Evolutionary conservation across 2,329 filamentous ascomycete species (phyloP).

Genomic region (Exophiala spinifera): DNA sequence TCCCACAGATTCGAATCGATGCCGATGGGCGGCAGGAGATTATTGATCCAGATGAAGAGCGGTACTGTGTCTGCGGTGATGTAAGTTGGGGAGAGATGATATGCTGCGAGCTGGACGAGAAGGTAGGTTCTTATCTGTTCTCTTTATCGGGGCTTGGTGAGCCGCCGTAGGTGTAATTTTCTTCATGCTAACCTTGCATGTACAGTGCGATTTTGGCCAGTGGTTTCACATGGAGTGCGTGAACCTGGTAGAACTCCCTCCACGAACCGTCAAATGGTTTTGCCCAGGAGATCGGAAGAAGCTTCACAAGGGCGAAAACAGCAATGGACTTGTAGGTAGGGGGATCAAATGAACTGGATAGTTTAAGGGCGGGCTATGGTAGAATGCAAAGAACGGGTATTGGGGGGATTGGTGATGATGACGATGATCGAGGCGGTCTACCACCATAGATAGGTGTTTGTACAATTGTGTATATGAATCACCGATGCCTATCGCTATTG

Average conservation of each 20-base stretch:
- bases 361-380: background rate
- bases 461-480: too few species aligned
- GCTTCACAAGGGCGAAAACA: constrained; percentile 38
- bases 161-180: background rate
- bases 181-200: constrained; percentile 2
- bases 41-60: constrained; percentile 60
- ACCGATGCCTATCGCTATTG: too few species aligned
- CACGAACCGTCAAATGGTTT: constrained; percentile 63
- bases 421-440: too few species aligned
- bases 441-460: too few species aligned
- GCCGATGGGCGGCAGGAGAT: constrained; percentile 48
- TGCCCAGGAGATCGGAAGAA: constrained; percentile 60
- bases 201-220: constrained; percentile 59
- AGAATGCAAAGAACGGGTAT: background rate
- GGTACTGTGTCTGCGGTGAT: constrained; percentile 64
- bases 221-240: constrained; percentile 66
- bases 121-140: constrained; percentile 34
- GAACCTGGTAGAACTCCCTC: constrained; percentile 55
- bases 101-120: constrained; percentile 60
- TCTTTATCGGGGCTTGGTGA: background rate
- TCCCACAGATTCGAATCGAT: constrained; percentile 41
- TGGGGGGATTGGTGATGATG: too few species aligned
- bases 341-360: constrained; percentile 21
- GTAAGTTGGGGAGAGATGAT: constrained; percentile 66
- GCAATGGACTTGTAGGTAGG: constrained; percentile 30